Conservation (phyloP, 371 early-diverging fungal species). For the Lichtheimia corymbifera region DNA sequence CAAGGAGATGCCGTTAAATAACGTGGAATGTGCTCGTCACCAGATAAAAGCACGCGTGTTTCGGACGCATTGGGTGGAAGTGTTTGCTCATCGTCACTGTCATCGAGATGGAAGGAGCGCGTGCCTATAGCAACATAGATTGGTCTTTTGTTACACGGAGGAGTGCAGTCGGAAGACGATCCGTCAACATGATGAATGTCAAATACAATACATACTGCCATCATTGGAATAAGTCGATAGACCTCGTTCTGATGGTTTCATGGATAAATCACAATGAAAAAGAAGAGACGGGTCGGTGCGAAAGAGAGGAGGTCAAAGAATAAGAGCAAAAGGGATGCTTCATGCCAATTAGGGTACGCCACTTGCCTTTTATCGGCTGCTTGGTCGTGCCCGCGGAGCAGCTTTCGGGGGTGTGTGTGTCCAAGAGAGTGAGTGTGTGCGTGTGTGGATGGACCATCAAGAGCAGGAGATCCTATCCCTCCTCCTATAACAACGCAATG, state of each 20-base stretch:
- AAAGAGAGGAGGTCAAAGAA: background rate
- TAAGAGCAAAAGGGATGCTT: background rate
- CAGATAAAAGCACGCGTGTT: constrained; percentile 12
- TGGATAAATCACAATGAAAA: background rate
- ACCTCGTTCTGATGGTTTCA: background rate
- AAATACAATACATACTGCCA: background rate
- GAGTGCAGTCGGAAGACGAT: too few relatives aligned
- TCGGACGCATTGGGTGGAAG: constrained; percentile 20
- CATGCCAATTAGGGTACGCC: constrained; percentile 3
- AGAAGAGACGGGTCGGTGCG: background rate
- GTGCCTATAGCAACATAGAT: constrained; percentile 8
- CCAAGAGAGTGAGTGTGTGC: too few relatives aligned
- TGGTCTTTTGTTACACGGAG: too few relatives aligned
- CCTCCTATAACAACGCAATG: too few relatives aligned
- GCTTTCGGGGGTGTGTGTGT: background rate
- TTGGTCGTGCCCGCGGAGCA: too few relatives aligned
- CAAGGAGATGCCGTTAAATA: constrained; percentile 26
- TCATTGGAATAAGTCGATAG: background rate
- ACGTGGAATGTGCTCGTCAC: constrained; percentile 21
- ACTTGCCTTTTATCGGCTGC: background rate
- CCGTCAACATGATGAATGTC: too few relatives aligned
- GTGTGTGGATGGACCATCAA: too few relatives aligned
- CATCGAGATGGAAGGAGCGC: constrained; percentile 21
- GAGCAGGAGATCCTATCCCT: too few relatives aligned
- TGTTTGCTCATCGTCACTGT: constrained; percentile 21